Evolutionary conservation across 2,329 filamentous ascomycete genomes (phyloP), one percentile per base, ranked within the genome.

Genomic region (Ceratocystis huliohia): DNA sequence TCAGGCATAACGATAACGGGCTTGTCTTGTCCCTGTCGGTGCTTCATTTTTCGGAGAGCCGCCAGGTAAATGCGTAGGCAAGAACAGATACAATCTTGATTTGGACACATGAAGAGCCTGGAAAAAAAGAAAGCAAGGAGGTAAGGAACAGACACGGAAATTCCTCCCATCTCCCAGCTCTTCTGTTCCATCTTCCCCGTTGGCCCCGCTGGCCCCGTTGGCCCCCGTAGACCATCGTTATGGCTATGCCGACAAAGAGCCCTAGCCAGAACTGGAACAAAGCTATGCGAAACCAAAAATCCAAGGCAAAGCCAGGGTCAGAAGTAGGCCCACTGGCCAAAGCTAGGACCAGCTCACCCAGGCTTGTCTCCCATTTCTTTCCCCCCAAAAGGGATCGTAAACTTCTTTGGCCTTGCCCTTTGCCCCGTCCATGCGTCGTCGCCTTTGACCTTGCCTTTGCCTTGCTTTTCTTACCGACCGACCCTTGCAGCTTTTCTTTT

Each of bases 401-500:
- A 41, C 37, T 28, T 57, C 28, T 30, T n/a, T 57, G n/a, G 3
- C 25, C 30, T 15, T 57, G 22, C 28, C 3, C 30, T 28, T 57
- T 41, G 37, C 37, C 37, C 37, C 37, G 37, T 41, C 37, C 37
- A 41, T 15, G 37, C 37, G 37, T 41, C 37, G 37, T 41, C 10
- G 13, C 37, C 37, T 41, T 41, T 41, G 37, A 41, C 37, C 37
- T 41, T 41, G 37, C 37, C 37, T 41, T 5, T 13, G 10, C 37
- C 37, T 41, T 13, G 3, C 37, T 13, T 10, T 41, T 15, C 10
- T 41, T 41, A 15, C 37, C 37, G 37, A 28, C 22, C 53, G 53
- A 57, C 53, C 53, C 53, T 57, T 57, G 53, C 53, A 57, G 53
- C 22, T 30, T 5, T 57, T 57, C 53, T 57, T 57, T 57, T 57